Base-by-base conservation (phyloP, 495 filamentous ascomycete genomes). In the Talaromyces borbonicus region DNA sequence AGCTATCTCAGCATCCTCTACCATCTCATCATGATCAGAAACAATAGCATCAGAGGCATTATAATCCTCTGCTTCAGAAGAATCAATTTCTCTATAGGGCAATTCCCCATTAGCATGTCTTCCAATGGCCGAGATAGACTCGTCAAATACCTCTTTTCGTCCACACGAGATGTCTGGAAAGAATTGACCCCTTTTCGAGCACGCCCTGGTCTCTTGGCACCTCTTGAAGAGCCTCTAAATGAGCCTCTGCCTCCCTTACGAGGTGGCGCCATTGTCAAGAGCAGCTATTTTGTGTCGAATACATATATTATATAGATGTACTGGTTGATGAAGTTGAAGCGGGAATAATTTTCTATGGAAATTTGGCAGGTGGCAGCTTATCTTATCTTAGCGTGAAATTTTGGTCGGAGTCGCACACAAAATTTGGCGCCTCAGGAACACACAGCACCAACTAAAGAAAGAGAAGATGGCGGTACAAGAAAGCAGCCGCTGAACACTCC, bases 351-450 rank as follows among this genome's bases (percentile, higher is more conserved):
- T 46, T 39, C 38, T 11, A 16, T 8, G 23, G 22, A 15, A 38
- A 24, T 49, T 26, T 18, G 26, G 26, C 8, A n/a, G 43, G 41
- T 49, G 29, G 39, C n/a, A 33, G 48, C 61, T 72, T 69, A 71
- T 70, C 68, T 73, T 71, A 73, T 73, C 68, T 73, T 73, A 73
- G 69, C 69, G 69, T 61, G 65, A 69, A 71, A 71, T 65, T 69
- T 67, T 59, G 57, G 55, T 56, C 62, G 25, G 31, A 15, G 33
- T 60, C 63, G 64, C 60, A 67, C 60, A 68, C 59, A 68, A 62
- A 69, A 68, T 41, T 41, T 41, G 38, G 12, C 38, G 38, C 51
- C 51, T 38, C 35, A 38, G n/a, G n/a, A 38, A 22, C 35, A 16
- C 9, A 16, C 35, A 22, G 8, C 32, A 18, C 8, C 32, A 16